A percentile compares a stretch with the other conserved stretches of the same genome.
Evolutionary conservation across 73 alveolate species (phyloP).

Genomic region (Paramecium sonneborni): DNA sequence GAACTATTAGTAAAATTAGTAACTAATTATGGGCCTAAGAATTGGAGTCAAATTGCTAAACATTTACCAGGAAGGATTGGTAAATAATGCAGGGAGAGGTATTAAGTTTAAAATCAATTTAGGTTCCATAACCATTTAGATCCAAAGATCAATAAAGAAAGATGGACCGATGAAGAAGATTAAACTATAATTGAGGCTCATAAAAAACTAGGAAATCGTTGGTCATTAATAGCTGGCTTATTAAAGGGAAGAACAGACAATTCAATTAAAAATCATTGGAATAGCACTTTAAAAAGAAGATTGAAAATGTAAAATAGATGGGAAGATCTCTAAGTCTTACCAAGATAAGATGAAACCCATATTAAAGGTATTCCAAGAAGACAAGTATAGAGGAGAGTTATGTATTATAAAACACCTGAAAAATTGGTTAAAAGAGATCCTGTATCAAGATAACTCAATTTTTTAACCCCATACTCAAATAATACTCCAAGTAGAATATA

Average conservation of each 20-base stretch:
- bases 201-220: constrained; percentile 87
- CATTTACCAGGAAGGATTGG: constrained; percentile 98
- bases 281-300: constrained; percentile 82
- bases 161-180: constrained; percentile 97
- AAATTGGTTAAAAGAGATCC: constrained; percentile 39
- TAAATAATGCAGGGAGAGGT: constrained; percentile 94
- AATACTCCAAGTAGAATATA: not conserved
- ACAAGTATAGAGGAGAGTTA: not conserved
- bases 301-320: constrained; percentile 59
- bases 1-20: constrained; percentile 86
- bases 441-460: not conserved
- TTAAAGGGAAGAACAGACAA: constrained; percentile 92
- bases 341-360: constrained; percentile 18
- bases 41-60: constrained; percentile 96
- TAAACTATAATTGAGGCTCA: constrained; percentile 89
- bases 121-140: constrained; percentile 97
- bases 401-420: constrained; percentile 43
- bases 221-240: constrained; percentile 90
- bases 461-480: constrained; percentile 20
- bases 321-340: constrained; percentile 55
- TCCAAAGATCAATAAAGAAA: constrained; percentile 90
- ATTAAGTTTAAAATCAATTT: not conserved
- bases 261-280: constrained; percentile 94
- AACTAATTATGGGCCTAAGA: constrained; percentile 88
- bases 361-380: constrained; percentile 44